phyloP scores from a whole-genome alignment of 768 basidiomycete species.

The Kwoniella europaea region DNA sequence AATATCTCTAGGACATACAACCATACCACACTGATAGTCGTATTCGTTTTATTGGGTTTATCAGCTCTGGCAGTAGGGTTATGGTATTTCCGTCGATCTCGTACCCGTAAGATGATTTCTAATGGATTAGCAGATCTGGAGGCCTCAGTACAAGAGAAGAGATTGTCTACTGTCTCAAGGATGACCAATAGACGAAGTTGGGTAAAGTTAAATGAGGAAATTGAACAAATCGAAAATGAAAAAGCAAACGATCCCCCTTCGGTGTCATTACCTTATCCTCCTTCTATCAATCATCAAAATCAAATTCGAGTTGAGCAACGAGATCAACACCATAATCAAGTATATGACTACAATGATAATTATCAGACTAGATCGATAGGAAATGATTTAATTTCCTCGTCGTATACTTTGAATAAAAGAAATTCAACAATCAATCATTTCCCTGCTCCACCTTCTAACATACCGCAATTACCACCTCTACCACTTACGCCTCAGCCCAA shows the following conservation, averaged over 20 bases:
- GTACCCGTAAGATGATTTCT: neutral
- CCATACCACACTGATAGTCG: conserved; percentile 19
- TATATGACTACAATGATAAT: conserved; percentile 2
- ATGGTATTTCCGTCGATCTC: conserved; percentile 16
- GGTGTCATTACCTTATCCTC: neutral
- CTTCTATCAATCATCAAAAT: neutral
- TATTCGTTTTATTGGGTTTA: conserved; percentile 8
- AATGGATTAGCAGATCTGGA: conserved; percentile 8
- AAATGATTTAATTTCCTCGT: neutral
- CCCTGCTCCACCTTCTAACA: conserved; percentile 11
- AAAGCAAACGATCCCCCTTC: neutral
- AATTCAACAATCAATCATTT: conserved; percentile 19
- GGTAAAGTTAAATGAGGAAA: conserved; percentile 18
- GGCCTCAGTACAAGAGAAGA: neutral
- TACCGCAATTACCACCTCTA: conserved; percentile 6
- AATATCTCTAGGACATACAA: conserved; percentile 11
- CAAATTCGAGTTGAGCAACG: neutral
- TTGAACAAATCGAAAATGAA: neutral
- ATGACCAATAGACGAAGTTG: conserved; percentile 7
- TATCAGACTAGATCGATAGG: neutral
- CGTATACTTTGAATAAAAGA: conserved; percentile 1
- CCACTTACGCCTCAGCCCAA: conserved; percentile 3
- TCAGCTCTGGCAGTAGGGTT: neutral
- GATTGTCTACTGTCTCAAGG: neutral
- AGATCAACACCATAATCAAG: neutral